These are phyloP conservation scores for Scheffersomyces amazonensis DNA, from an alignment of 805 yeast genomes.

Conservation along the genomic window DNA sequence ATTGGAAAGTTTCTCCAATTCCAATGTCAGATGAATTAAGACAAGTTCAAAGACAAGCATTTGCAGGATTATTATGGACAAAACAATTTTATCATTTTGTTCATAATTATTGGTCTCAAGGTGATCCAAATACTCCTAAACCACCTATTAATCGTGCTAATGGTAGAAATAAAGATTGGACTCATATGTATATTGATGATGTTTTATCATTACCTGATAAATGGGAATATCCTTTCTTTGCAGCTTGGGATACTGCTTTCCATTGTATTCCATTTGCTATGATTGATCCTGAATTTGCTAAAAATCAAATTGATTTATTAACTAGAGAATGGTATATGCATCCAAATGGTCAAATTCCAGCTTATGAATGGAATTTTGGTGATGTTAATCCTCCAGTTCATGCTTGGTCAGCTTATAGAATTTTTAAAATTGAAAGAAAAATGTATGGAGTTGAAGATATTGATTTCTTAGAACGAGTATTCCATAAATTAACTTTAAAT, in stretches of 20 bases:
- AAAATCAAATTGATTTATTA: slow-evolving; percentile 78
- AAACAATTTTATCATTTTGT: slow-evolving; percentile 88
- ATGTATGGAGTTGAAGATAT: slow-evolving; percentile 79
- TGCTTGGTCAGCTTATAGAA: slow-evolving; percentile 91
- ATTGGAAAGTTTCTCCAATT: slow-evolving; percentile 82
- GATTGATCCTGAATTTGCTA: slow-evolving; percentile 91
- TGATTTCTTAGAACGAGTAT: slow-evolving; percentile 84
- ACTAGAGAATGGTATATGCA: slow-evolving; percentile 98
- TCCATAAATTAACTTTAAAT: slow-evolving; percentile 83
- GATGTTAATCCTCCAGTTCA: slow-evolving; percentile 98
- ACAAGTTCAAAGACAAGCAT: slow-evolving; percentile 87
- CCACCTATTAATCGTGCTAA: slow-evolving; percentile 81
- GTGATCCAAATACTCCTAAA: slow-evolving; percentile 73
- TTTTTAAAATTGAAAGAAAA: slow-evolving; percentile 82
- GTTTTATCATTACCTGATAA: slow-evolving; percentile 88
- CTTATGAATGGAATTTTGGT: slow-evolving; percentile 93
- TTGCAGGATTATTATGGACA: slow-evolving; percentile 91
- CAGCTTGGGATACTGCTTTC: slow-evolving; percentile 97
- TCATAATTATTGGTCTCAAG: slow-evolving; percentile 81
- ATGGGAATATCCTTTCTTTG: slow-evolving; percentile 95
- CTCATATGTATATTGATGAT: slow-evolving; percentile 83
- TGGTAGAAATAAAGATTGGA: slow-evolving; percentile 89
- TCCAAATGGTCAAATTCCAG: slow-evolving; percentile 96
- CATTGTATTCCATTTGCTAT: slow-evolving; percentile 90
- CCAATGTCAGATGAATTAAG: slow-evolving; percentile 79